Conservation (phyloP, 148 eudicot species). For the Silene latifolia region DNA sequence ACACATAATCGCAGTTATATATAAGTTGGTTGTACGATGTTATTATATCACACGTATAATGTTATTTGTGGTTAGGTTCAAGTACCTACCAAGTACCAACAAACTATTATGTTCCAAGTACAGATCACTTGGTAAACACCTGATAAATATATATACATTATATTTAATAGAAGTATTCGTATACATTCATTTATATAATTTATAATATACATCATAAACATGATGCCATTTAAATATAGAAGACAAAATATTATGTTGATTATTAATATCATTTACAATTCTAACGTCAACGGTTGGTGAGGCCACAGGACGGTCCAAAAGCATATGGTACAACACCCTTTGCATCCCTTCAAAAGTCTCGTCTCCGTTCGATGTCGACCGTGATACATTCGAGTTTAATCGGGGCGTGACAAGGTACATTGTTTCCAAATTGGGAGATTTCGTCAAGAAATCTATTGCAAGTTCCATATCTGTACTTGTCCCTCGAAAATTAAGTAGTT, state of each 20-base stretch:
- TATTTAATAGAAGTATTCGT: too few species aligned
- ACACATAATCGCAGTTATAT: too few species aligned
- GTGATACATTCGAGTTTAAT: conserved; percentile 2
- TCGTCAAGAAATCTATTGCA: conserved; percentile 26
- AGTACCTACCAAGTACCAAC: too few species aligned
- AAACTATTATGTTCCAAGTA: too few species aligned
- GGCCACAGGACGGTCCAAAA: background rate
- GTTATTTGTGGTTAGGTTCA: too few species aligned
- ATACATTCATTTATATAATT: background rate
- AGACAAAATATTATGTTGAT: conserved; percentile 23
- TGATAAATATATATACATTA: too few species aligned
- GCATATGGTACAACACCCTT: background rate
- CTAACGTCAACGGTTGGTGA: conserved; percentile 24
- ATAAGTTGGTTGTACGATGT: too few species aligned
- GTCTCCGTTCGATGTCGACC: conserved; percentile 12
- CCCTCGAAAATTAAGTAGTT: conserved; percentile 25
- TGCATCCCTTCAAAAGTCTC: conserved; percentile 10
- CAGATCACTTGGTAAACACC: too few species aligned
- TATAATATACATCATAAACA: conserved; percentile 35
- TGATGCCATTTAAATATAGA: conserved; percentile 26
- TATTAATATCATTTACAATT: conserved; percentile 4
- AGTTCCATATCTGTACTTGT: conserved; percentile 25
- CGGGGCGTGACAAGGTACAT: conserved; percentile 21
- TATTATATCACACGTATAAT: too few species aligned
- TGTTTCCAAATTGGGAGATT: conserved; percentile 25